Conservation (phyloP, 768 basidiomycete species). For the Calocybe cyanea region DNA sequence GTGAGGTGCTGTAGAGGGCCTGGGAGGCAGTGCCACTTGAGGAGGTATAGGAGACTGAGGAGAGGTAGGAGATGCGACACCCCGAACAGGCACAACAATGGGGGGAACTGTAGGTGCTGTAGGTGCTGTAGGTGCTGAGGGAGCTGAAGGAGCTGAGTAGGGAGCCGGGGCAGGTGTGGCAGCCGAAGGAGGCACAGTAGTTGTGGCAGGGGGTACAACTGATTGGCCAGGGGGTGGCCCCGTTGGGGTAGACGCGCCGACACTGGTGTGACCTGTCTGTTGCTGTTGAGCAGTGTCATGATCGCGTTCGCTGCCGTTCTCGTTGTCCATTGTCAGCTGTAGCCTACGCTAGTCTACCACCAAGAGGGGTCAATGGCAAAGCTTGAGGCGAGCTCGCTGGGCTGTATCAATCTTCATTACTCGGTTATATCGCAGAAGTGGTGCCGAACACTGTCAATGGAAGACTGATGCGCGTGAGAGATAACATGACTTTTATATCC, state of each 20-base stretch:
- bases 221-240: not conserved
- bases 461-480: too few relatives aligned
- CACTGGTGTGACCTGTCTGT: not conserved
- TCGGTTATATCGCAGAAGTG: not conserved
- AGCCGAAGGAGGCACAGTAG: not conserved
- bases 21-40: not conserved
- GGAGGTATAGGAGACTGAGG: not conserved
- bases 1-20: conserved; percentile 10
- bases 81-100: too few relatives aligned
- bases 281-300: not conserved
- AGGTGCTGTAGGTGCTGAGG: too few relatives aligned
- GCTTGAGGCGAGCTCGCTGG: too few relatives aligned
- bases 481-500: too few relatives aligned
- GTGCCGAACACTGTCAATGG: conserved; percentile 7
- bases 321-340: conserved; percentile 7
- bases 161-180: not conserved
- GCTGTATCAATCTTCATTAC: not conserved
- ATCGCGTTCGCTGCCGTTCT: conserved; percentile 8
- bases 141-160: not conserved
- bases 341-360: not conserved
- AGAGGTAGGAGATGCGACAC: too few relatives aligned
- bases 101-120: too few relatives aligned
- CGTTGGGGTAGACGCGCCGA: not conserved
- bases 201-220: not conserved
- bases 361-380: too few relatives aligned